Conservation (phyloP, 148 eudicot genomes). For the Fagopyrum homotropicum region DNA sequence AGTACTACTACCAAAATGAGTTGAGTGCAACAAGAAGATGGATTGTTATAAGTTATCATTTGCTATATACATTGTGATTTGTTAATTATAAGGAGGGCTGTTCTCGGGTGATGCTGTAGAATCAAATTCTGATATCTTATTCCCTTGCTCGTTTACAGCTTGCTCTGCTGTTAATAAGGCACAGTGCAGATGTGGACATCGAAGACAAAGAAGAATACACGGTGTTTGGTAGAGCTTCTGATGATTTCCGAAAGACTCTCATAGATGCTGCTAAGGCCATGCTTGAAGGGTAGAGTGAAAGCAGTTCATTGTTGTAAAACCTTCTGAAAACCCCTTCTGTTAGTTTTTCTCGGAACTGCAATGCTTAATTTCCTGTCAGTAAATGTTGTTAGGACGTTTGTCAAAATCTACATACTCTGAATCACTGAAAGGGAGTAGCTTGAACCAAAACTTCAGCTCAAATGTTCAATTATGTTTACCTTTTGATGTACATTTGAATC, state of each 20-base stretch:
- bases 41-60: background rate
- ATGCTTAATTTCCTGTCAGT: background rate
- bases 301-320: background rate
- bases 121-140: background rate
- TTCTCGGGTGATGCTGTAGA: background rate
- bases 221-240: conserved; percentile 77
- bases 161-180: conserved; percentile 81
- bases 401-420: background rate
- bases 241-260: conserved; percentile 51
- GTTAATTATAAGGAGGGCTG: background rate
- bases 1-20: background rate
- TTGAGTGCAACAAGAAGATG: background rate
- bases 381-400: background rate
- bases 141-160: conserved; percentile 36
- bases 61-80: background rate
- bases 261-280: conserved; percentile 86
- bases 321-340: background rate
- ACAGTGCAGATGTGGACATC: conserved; percentile 88
- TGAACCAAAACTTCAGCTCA: background rate
- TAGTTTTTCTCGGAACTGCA: background rate
- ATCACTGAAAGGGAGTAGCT: background rate
- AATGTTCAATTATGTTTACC: too few relatives aligned
- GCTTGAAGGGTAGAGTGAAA: conserved; percentile 59
- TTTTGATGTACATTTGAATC: too few relatives aligned
- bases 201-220: conserved; percentile 97